These are phyloP conservation scores for Casuarina cunninghamiana DNA, from an alignment of 306 rosid species.

Conservation along the genomic window DNA sequence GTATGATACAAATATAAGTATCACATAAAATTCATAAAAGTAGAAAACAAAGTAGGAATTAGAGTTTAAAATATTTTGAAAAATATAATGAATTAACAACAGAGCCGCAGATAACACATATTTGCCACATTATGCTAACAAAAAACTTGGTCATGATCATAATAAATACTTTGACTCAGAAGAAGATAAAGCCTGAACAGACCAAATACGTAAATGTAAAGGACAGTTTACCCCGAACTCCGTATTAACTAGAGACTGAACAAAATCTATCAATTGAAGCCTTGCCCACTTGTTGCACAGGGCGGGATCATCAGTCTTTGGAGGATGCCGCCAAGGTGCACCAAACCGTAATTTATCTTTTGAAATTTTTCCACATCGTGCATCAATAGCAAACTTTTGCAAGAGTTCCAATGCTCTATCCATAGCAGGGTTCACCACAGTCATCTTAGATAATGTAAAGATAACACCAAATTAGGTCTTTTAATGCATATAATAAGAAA, in stretches of 20 bases:
- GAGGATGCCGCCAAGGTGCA: constrained; percentile 99
- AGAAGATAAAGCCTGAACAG: background rate
- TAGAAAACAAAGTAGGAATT: background rate
- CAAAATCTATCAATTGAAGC: constrained; percentile 89
- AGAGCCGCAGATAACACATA: background rate
- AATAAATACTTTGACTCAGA: constrained; percentile 12
- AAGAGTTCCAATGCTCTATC: constrained; percentile 73
- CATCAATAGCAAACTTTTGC: constrained; percentile 75
- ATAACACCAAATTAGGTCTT: constrained; percentile 29
- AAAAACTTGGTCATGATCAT: background rate
- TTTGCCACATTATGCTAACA: background rate
- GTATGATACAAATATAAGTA: background rate
- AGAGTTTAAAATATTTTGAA: background rate
- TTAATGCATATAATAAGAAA: constrained; percentile 18
- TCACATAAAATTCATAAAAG: background rate
- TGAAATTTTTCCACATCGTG: constrained; percentile 54
- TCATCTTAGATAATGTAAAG: constrained; percentile 52
- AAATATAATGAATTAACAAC: background rate
- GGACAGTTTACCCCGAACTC: constrained; percentile 78
- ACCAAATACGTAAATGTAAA: constrained; percentile 9
- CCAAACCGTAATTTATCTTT: constrained; percentile 84
- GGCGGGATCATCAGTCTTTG: constrained; percentile 55
- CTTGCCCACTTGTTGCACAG: constrained; percentile 72
- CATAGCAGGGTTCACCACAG: constrained; percentile 91
- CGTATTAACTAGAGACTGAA: constrained; percentile 64